A percentile compares a stretch with the other conserved stretches of the same genome.
Conservation (phyloP, 805 yeast species). For the Wickerhamiella bombiphila region DNA sequence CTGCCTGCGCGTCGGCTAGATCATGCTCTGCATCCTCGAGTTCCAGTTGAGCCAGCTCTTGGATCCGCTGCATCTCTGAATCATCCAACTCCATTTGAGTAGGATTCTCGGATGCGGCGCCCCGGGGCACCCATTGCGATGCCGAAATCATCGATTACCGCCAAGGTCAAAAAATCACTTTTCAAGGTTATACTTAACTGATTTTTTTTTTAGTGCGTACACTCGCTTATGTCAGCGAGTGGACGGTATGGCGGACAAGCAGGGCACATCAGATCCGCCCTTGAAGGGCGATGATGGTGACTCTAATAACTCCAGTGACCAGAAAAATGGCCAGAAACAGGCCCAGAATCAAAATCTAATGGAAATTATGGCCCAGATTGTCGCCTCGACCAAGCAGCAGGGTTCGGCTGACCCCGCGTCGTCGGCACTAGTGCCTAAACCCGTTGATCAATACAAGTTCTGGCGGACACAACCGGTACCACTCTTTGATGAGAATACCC, state of each 20-base stretch:
- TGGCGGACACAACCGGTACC: conserved; percentile 98
- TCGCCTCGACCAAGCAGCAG: conserved; percentile 6
- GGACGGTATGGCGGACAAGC: conserved; percentile 1
- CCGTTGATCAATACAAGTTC: conserved; percentile 82
- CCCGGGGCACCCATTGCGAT: conserved; percentile 91
- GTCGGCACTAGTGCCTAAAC: conserved; percentile 16
- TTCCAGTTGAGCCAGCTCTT: conserved; percentile 70
- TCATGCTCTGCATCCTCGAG: conserved; percentile 61
- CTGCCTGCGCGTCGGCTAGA: conserved; percentile 34
- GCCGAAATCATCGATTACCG: conserved; percentile 56
- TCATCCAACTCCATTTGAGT: conserved; percentile 78
- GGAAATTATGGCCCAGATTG: conserved; percentile 13
- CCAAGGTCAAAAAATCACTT: no score
- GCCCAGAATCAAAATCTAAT: conserved; percentile 9
- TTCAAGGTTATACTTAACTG: conserved; percentile 4
- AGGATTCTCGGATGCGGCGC: conserved; percentile 86
- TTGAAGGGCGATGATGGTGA: neutral
- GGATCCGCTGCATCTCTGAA: conserved; percentile 82
- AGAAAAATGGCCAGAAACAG: neutral
- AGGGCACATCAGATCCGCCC: neutral
- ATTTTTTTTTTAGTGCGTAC: conserved; percentile 12
- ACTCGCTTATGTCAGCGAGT: no score
- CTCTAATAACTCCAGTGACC: neutral
- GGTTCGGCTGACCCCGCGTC: neutral
- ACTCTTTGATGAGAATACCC: conserved; percentile 51